Conservation (phyloP, 345 rosid species). For the Limnanthes douglasii region DNA sequence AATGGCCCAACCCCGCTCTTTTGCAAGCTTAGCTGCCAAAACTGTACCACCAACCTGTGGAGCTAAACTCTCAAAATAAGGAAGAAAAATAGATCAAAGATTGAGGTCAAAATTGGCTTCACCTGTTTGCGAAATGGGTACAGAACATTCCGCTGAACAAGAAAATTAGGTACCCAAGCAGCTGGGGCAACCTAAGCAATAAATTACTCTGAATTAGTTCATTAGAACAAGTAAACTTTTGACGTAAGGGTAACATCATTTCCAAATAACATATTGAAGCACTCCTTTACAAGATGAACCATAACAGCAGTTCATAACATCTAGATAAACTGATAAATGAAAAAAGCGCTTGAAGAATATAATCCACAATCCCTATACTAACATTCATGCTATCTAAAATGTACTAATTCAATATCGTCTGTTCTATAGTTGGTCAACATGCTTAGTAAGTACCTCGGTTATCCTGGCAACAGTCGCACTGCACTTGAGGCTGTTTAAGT, state of each 20-base stretch:
- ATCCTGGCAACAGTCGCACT: constrained; percentile 67
- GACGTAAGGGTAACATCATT: background rate
- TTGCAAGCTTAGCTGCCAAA: constrained; percentile 80
- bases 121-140: constrained; percentile 81
- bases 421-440: background rate
- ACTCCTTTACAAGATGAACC: constrained; percentile 1
- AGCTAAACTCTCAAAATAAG: constrained; percentile 1
- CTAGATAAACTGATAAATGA: too few relatives aligned
- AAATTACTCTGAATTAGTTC: constrained; percentile 7
- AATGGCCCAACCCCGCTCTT: constrained; percentile 87
- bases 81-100: constrained; percentile 2
- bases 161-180: constrained; percentile 61
- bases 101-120: background rate
- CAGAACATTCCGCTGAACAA: constrained; percentile 72
- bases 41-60: constrained; percentile 87
- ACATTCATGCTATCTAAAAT: background rate
- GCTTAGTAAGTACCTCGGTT: constrained; percentile 81
- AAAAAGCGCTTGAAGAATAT: too few relatives aligned
- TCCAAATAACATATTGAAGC: background rate
- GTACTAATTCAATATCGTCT: background rate
- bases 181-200: constrained; percentile 68
- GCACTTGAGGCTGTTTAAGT: constrained; percentile 63
- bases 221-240: too few relatives aligned
- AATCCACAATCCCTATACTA: background rate
- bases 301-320: background rate